Base-by-base conservation (phyloP, 352 stramenopile species). In the Blastocystis sp. region DNA sequence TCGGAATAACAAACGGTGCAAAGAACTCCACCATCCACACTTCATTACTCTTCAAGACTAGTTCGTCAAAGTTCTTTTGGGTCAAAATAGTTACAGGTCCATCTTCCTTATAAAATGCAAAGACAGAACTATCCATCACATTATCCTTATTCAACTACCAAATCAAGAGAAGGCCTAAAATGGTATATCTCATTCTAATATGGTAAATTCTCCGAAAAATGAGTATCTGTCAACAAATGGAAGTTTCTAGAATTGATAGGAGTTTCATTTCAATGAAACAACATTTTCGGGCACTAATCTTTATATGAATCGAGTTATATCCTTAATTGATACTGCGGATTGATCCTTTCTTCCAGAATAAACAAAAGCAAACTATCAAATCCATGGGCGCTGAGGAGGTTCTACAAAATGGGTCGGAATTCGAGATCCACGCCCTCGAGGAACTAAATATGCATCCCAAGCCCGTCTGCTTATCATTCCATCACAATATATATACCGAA, bases 1-100 rank as follows among this genome's bases (percentile, higher is more conserved):
- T 19, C 6, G 1, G 39, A 78, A 87, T 19, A 54, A 75, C 77
- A n/a, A 21, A 87, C 77, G 77, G 77, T 58, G 77, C 77, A 54
- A 78, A 87, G 35, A 87, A 87, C 32, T 87, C 77, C 6, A 87
- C 77, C 77, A 87, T 87, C 77, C 77, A 87, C 65, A 87, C 77
- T 9, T 87, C 77, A 1, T 57, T 57, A 63, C 77, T 87, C 21
- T 87, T 63, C 59, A 87, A 49, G 19, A 87, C 77, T 27, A 87
- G 51, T 9, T 77, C 7, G 21, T 87, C 39, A 42, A 87, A 87
- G 29, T 87, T 87, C 59, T 74, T 78, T 32, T 58, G 16, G 2
- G 19, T 87, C 39, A 87, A 51, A 21, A 87, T 51, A 14, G 65
- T 87, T 24, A 78, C 59, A 24, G 59, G 59, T 29, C 59, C 65